Conservation (phyloP, 2,329 filamentous ascomycete species). For the Paracorniculantispora psalliotae region DNA sequence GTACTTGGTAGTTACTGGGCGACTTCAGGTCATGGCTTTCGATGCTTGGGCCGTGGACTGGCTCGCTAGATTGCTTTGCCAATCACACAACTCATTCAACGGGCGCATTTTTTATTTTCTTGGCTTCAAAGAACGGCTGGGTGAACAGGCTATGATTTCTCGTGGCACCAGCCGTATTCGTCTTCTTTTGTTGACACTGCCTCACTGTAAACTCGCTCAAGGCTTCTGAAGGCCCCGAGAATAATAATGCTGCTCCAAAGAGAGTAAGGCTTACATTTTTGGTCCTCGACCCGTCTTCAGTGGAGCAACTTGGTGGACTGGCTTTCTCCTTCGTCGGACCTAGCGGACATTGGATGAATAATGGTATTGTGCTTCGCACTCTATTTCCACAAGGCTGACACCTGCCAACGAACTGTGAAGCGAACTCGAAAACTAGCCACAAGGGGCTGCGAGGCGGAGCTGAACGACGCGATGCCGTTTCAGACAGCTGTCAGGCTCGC, state of each 20-base stretch:
- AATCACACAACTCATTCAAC: too few species aligned
- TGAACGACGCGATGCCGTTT: background rate
- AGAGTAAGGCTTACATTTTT: background rate
- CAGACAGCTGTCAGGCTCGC: background rate
- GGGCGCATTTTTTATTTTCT: too few species aligned
- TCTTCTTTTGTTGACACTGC: background rate
- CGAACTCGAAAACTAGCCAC: background rate
- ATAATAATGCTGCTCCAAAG: background rate
- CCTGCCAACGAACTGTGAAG: background rate
- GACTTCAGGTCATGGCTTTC: too few species aligned
- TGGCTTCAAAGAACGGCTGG: too few species aligned
- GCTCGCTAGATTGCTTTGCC: too few species aligned
- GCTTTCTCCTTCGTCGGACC: background rate
- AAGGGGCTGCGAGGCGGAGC: background rate
- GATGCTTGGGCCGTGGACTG: too few species aligned
- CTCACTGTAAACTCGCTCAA: background rate
- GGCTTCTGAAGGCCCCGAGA: background rate
- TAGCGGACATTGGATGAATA: conserved; percentile 9
- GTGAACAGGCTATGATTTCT: too few species aligned
- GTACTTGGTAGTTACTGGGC: too few species aligned
- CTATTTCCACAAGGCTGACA: background rate
- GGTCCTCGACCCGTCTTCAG: background rate
- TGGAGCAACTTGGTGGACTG: background rate
- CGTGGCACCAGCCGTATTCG: background rate
- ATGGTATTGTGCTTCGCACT: background rate